A percentile compares a stretch with the other conserved stretches of the same genome.
phyloP scores from a whole-genome alignment of 768 basidiomycete genomes.

The Fomitopsis pulvina region DNA sequence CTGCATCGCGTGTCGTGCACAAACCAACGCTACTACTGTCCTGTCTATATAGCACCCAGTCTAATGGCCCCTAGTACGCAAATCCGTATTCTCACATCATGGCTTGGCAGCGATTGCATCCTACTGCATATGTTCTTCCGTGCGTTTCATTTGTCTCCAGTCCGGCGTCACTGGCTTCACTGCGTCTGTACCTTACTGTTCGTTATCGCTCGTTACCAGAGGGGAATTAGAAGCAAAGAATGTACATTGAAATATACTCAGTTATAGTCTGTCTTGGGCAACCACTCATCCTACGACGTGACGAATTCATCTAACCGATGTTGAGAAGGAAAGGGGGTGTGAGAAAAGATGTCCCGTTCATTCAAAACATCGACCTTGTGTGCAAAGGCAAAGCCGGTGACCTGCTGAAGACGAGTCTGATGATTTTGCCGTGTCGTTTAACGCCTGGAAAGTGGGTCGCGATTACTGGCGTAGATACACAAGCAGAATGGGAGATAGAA shows the following conservation, averaged over 20 bases:
- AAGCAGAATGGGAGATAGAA: not conserved
- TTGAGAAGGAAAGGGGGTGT: not conserved
- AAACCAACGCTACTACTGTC: not conserved
- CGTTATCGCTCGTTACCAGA: conserved; percentile 3
- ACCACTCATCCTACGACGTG: too few species aligned
- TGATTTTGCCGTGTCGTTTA: conserved; percentile 5
- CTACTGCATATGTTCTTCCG: conserved; percentile 12
- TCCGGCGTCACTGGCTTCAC: conserved; percentile 3
- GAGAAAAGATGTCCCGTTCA: not conserved
- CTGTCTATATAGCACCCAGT: not conserved
- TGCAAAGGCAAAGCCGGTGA: not conserved
- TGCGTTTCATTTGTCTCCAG: conserved; percentile 4
- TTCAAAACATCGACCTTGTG: conserved; percentile 3
- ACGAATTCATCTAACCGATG: too few species aligned
- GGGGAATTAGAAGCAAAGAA: conserved; percentile 7
- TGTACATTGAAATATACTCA: conserved; percentile 8
- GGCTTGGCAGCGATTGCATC: not conserved
- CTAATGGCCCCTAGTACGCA: not conserved
- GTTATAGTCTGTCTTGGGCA: too few species aligned
- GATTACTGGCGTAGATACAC: conserved; percentile 1
- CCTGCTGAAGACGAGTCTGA: conserved; percentile 1
- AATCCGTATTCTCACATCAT: conserved; percentile 1
- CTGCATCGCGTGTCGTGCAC: not conserved
- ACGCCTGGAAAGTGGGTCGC: not conserved
- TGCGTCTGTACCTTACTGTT: conserved; percentile 6